Evolutionary conservation across 2,329 filamentous ascomycete species (phyloP).

Genomic region (Sporothrix brasiliensis): DNA sequence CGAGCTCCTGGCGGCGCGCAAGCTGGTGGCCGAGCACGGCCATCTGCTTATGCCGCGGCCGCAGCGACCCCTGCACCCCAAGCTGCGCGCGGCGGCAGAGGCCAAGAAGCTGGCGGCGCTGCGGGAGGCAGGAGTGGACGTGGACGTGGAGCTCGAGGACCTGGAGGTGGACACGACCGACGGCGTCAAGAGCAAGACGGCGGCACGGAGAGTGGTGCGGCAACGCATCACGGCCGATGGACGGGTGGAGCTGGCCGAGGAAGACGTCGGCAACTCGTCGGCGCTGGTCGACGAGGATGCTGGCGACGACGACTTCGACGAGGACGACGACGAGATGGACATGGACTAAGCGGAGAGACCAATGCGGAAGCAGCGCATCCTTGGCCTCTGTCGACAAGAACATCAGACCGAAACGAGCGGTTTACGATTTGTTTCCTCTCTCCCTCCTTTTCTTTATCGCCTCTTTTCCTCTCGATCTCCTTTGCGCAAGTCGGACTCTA

Average conservation of each 20-base stretch:
- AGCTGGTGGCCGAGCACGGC: constrained; percentile 87
- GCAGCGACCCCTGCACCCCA: constrained; percentile 38
- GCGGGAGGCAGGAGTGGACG: constrained; percentile 55
- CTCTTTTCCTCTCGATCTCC: constrained; percentile 16
- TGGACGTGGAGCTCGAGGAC: constrained; percentile 63
- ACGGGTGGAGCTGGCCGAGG: constrained; percentile 45
- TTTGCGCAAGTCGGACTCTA: constrained; percentile 5
- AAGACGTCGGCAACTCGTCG: constrained; percentile 30
- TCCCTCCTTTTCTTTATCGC: constrained; percentile 4
- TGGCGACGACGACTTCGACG: constrained; percentile 36
- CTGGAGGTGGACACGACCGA: constrained; percentile 43
- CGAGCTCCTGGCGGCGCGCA: constrained; percentile 77
- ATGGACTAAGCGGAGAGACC: constrained; percentile 27
- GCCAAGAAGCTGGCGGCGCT: constrained; percentile 38
- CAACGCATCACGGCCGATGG: constrained; percentile 46
- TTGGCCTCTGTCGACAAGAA: background rate
- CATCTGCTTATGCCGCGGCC: constrained; percentile 78
- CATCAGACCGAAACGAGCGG: background rate
- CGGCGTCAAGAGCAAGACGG: constrained; percentile 38
- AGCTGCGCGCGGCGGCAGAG: constrained; percentile 53
- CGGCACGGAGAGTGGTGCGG: constrained; percentile 45
- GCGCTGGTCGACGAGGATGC: constrained; percentile 36
- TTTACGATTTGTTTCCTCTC: constrained; percentile 1
- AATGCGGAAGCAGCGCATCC: no score
- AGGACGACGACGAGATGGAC: constrained; percentile 34